Percentiles rank a stretch among this genome's conserved stretches.
phyloP scores from a whole-genome alignment of 257 asterid genomes.

The Scutellaria minor region DNA sequence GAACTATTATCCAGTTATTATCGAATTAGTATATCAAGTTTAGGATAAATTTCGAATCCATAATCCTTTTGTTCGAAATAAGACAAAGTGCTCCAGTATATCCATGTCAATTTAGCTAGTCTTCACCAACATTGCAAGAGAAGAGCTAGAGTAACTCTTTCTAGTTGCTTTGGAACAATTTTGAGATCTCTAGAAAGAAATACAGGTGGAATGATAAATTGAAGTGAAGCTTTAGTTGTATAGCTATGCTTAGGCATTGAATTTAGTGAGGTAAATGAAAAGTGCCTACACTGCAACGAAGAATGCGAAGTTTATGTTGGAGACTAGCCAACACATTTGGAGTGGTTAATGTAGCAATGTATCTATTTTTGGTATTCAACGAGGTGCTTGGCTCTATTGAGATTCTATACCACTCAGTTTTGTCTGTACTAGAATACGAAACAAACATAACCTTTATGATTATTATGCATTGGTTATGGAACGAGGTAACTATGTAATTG shows the following conservation, averaged over 20 bases:
- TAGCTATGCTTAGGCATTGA: not conserved
- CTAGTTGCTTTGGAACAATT: slow-evolving; percentile 16
- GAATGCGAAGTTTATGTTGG: not conserved
- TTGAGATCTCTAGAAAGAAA: not conserved
- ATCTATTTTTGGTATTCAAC: too few species aligned
- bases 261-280: not conserved
- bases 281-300: not conserved
- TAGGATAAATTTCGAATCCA: not conserved
- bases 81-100: not conserved
- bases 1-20: too few species aligned
- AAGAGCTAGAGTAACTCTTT: not conserved
- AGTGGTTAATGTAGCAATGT: too few species aligned
- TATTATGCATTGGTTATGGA: not conserved
- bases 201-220: not conserved
- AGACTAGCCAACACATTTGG: too few species aligned
- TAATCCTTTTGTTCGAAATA: slow-evolving; percentile 2
- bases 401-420: not conserved
- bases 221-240: slow-evolving; percentile 15
- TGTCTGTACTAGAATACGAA: not conserved
- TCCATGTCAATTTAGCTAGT: slow-evolving; percentile 21
- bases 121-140: not conserved
- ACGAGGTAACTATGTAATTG: slow-evolving; percentile 17
- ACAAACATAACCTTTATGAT: not conserved
- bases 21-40: too few species aligned
- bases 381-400: too few species aligned